Evolutionary conservation across 345 rosid genomes (phyloP).

Genomic region (Gossypium rotundifolium): DNA sequence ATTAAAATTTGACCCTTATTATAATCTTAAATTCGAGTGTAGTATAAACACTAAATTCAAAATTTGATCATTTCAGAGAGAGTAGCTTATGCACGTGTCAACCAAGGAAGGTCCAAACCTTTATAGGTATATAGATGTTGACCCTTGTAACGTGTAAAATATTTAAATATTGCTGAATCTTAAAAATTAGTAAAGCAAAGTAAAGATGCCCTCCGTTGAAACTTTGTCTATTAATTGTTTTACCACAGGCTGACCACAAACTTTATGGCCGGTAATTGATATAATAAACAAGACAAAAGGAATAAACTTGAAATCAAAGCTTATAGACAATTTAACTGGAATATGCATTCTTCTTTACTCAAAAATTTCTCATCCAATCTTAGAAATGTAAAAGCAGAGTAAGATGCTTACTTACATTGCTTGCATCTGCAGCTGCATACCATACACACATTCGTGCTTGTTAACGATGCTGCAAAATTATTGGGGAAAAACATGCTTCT

Average conservation of each 20-base stretch:
- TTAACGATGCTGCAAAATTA: neutral
- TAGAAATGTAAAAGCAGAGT: neutral
- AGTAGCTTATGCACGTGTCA: too few relatives aligned
- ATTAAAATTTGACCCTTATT: too few relatives aligned
- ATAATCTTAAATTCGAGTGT: too few relatives aligned
- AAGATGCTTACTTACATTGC: neutral
- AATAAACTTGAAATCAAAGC: conserved; percentile 11
- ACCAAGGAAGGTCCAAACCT: too few relatives aligned
- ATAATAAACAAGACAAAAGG: conserved; percentile 3
- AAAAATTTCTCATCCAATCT: neutral
- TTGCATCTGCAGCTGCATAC: conserved; percentile 5
- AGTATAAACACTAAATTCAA: too few relatives aligned
- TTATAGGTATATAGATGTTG: neutral
- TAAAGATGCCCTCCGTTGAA: neutral
- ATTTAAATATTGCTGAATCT: neutral
- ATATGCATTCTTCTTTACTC: neutral
- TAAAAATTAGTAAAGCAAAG: neutral
- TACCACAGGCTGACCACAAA: conserved; percentile 12
- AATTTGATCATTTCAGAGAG: too few relatives aligned
- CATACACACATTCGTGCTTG: neutral
- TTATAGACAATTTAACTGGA: neutral
- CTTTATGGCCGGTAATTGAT: conserved; percentile 28
- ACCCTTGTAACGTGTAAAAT: neutral
- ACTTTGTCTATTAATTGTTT: neutral
- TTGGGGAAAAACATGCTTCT: neutral